Conservation (phyloP, 805 yeast genomes). For the Spathaspora girioi region DNA sequence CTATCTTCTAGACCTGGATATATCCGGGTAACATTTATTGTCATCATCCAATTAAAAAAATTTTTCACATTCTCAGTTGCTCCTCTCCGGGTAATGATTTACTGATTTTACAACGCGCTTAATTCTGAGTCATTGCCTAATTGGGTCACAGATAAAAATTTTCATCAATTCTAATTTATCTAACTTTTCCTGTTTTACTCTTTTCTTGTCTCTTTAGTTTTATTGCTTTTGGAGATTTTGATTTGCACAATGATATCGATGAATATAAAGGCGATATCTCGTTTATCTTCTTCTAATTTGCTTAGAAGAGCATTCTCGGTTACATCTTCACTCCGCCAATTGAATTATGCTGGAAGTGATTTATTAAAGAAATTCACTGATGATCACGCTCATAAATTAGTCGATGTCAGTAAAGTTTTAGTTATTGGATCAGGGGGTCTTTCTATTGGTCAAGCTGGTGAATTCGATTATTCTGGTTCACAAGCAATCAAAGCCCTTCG, state of each 20-base stretch:
- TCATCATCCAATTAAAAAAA: not conserved
- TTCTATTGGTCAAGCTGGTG: constrained; percentile 98
- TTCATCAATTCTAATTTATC: constrained; percentile 9
- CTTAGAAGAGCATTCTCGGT: constrained; percentile 5
- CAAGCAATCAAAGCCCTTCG: constrained; percentile 95
- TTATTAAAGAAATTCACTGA: constrained; percentile 54
- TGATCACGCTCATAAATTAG: constrained; percentile 62
- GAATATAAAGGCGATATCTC: not conserved
- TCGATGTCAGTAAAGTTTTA: constrained; percentile 81
- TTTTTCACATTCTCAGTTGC: not conserved
- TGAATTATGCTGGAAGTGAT: constrained; percentile 60
- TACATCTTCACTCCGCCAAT: constrained; percentile 6
- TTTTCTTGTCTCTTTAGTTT: constrained; percentile 3
- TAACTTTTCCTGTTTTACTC: not conserved
- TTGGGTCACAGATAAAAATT: constrained; percentile 20
- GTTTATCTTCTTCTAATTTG: not conserved
- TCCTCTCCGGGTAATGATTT: not conserved
- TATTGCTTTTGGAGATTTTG: not conserved
- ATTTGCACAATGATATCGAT: constrained; percentile 1
- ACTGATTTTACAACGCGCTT: constrained; percentile 30
- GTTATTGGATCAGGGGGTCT: constrained; percentile 97
- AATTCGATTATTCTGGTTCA: constrained; percentile 94
- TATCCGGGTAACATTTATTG: not conserved
- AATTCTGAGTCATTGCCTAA: constrained; percentile 29
- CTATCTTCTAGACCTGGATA: too few relatives aligned